These are phyloP conservation scores for Trypanosoma rangeli DNA, from an alignment of 208 protist species.

Conservation along the genomic window DNA sequence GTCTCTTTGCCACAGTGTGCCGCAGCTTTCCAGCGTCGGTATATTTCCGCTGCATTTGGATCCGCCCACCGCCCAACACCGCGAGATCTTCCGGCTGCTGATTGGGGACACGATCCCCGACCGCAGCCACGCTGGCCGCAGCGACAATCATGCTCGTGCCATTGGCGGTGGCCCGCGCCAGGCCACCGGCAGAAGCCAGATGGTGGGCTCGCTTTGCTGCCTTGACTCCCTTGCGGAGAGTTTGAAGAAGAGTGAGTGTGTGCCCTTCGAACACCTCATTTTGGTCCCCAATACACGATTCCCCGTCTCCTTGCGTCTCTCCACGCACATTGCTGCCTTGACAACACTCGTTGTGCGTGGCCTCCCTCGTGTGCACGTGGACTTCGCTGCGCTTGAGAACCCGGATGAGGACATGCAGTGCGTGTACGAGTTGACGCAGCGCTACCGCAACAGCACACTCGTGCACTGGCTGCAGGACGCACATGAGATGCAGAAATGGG, in stretches of 20 bases:
- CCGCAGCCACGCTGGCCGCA: not conserved
- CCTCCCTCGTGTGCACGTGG: slow-evolving; percentile 75
- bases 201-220: slow-evolving; percentile 42
- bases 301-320: slow-evolving; percentile 72
- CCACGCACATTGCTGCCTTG: slow-evolving; percentile 82
- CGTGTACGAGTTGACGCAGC: slow-evolving; percentile 72
- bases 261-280: slow-evolving; percentile 86
- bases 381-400: slow-evolving; percentile 88
- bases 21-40: slow-evolving; percentile 53
- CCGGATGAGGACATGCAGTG: slow-evolving; percentile 85
- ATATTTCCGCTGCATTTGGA: slow-evolving; percentile 89
- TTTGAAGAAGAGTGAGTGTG: slow-evolving; percentile 60
- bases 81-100: slow-evolving; percentile 80
- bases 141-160: not conserved
- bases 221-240: slow-evolving; percentile 68
- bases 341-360: slow-evolving; percentile 73
- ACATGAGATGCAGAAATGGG: slow-evolving; percentile 88
- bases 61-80: slow-evolving; percentile 83
- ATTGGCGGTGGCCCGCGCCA: not conserved
- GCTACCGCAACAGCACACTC: slow-evolving; percentile 76
- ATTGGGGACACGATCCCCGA: slow-evolving; percentile 36
- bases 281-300: slow-evolving; percentile 86
- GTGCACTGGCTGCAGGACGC: slow-evolving; percentile 89
- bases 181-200: not conserved
- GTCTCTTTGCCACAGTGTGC: slow-evolving; percentile 37